Base-by-base conservation (phyloP, 2,329 filamentous ascomycete species). In the Ceratocystis destructans region DNA sequence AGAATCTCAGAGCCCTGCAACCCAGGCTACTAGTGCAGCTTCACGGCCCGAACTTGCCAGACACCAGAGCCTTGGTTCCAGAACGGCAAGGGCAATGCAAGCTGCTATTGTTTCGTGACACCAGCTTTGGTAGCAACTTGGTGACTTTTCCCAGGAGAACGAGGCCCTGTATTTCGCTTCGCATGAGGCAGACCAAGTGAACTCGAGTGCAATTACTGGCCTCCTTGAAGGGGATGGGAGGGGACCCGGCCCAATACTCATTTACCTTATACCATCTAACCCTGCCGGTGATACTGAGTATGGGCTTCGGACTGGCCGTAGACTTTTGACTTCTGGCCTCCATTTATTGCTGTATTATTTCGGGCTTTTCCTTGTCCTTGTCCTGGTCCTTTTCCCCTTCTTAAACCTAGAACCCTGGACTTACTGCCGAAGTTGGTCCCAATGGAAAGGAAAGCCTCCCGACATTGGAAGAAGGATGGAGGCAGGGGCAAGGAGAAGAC, bases 371-470 rank as follows among this genome's bases (percentile, higher is more conserved):
- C 37, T 41, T 59, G 12, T 37, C n/a, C 28, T 59, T n/a, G 33
- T 31, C 7, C 17, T 10, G 15, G 28, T 7, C 17, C 17, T 31
- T 57, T 10, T 31, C 33, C 8, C 12, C 31, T 17, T 33, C 22
- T 25, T 50, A 5, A 41, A 41, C 48, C 22, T 20, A 15, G 48
- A 53, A 53, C 48, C 48, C 48, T 53, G 22, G 3, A 5, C 28
- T 33, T 31, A n/a, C 55, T 59, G 28, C 55, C 28, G 55, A 59
- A 59, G 55, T 37, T 59, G 28, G 31, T 33, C 55, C 55, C 55
- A 59, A 20, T 37, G 55, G 55, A 59, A 59, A 59, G 55, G 55
- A 59, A 59, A 59, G 55, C 55, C 15, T 59, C 55, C 55, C 55
- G 55, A 59, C 55, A 59, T 37, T 33, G 55, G 28, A 3, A 20